Evolutionary conservation across 2,329 filamentous ascomycete genomes (phyloP), one percentile per base, ranked within the genome.

Genomic region (Erysiphe pulchra): DNA sequence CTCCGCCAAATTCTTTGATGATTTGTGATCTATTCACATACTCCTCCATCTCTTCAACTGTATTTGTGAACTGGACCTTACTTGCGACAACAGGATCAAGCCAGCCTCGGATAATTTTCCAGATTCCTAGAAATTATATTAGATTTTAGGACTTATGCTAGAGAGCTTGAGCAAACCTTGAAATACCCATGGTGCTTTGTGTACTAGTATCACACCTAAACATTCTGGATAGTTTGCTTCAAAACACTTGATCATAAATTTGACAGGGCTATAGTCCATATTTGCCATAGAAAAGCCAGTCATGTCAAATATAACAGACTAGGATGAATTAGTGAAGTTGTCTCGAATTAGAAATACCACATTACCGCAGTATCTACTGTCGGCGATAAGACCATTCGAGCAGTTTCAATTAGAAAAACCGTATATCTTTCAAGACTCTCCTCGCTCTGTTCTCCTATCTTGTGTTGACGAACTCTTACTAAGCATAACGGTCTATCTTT

Each of bases 161-260:
- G 39, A 30, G 7, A 20, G 14, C 16, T 37, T 16, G 17, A 46
- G 24, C 45, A 9, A 44, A 78, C 82, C 79, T 66, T 92, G 86
- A 65, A 98, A 98, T 41, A 98, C 66, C 90, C 90, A 98, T 3
- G 90, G 90, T 0, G 90, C 77, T 61, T 93, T 93, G 67, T 98
- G 90, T 34, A 98, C 83, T 41, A 95, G 71, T 2, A 95, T 83
- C 2, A 80, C 71, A 28, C 87, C 90, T 1, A 98, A 69, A 42
- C 76, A 87, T 61, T 98, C 90, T 0, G 90, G 90, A 55, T 95
- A 98, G 60, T 98, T 95, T 49, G 90, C 90, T 64, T 98, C 90
- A 58, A 98, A 98, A 61, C 86, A 93, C 62, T 93, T 92, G 62
- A 98, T 94, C 80, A 98, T 94, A 64, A 95, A 98, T 57, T 93